Base-by-base conservation (phyloP, 352 stramenopile genomes). In the Phytophthora litchii region DNA sequence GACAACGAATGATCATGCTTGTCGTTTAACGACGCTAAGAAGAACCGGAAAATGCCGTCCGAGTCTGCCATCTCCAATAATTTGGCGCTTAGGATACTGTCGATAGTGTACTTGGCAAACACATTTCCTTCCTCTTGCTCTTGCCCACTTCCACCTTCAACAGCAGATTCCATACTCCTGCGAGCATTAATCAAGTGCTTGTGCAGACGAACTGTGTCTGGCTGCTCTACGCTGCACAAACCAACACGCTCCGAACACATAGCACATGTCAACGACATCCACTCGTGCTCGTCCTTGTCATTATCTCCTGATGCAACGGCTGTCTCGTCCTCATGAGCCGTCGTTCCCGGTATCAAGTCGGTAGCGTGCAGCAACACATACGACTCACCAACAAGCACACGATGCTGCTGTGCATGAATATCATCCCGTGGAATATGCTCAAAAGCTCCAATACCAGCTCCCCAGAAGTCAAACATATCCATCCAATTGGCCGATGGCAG, bases 391-490 rank as follows among this genome's bases (percentile, higher is more conserved):
- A 94, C 77, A 41, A 85, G 83, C 11, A 91, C 59, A 13, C 83
- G 77, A 5, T 52, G 51, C 16, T 46, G 21, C 11, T 86, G 72
- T 2, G 83, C 77, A 16, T 78, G 61, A 43, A 94, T 92, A 41
- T 74, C 72, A 31, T 92, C 81, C 0, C 80, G 71, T 4, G 85
- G 83, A 53, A 94, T 80, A 38, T 94, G 80, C 54, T 92, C 82
- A 56, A 94, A 94, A 3, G 78, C 84, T 35, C 85, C 85, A 46
- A 89, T 78, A 7, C 82, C 85, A 31, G 80, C 77, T 9, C 85
- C 85, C 85, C 85, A 92, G 46, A 92, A 94, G 55, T 94, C 85
- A 34, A 91, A 88, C 85, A 94, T 94, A 25, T 94, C 85, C 73
- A 89, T 88, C 85, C 85, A 94, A 46, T 92, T 91, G 16, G 82